Percentiles rank a stretch among this genome's conserved stretches.
Evolutionary conservation across 768 basidiomycete genomes (phyloP).

Genomic region (Mycena metata): DNA sequence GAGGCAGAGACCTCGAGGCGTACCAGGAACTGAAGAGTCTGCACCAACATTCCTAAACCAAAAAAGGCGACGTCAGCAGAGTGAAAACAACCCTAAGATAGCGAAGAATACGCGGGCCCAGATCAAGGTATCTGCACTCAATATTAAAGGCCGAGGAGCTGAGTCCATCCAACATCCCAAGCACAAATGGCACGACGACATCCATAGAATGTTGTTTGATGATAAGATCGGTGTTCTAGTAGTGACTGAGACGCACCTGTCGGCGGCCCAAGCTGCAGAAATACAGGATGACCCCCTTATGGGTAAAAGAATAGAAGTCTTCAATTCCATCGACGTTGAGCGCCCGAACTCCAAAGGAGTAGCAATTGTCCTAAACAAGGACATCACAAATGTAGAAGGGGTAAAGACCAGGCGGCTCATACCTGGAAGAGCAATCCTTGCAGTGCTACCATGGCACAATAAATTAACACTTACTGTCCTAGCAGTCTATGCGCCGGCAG

Average conservation of each 20-base stretch:
- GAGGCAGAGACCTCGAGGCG: too few species aligned
- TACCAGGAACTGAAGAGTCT: too few species aligned
- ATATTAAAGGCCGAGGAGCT: too few species aligned
- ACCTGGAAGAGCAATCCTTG: conserved; percentile 24
- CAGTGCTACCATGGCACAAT: conserved; percentile 10
- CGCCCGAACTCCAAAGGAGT: conserved; percentile 11
- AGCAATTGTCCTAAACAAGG: conserved; percentile 20
- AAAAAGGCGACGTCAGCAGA: too few species aligned
- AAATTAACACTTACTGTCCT: conserved; percentile 28
- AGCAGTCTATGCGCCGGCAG: conserved; percentile 42
- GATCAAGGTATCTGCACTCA: too few species aligned
- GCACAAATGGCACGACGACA: conserved; percentile 24
- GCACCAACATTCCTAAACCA: too few species aligned
- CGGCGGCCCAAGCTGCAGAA: conserved; percentile 10
- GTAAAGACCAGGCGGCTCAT: conserved; percentile 2
- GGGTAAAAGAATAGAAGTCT: too few species aligned
- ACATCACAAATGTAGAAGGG: too few species aligned
- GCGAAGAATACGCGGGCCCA: too few species aligned
- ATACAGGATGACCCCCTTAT: conserved; percentile 4
- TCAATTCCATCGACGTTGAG: conserved; percentile 8
- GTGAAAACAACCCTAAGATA: too few species aligned
- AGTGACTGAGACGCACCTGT: conserved; percentile 15
- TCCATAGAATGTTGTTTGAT: conserved; percentile 2
- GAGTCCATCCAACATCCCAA: too few species aligned
- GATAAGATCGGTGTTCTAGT: not conserved